Conservation (phyloP, 306 rosid genomes). For the Vachellia pachyceras region DNA sequence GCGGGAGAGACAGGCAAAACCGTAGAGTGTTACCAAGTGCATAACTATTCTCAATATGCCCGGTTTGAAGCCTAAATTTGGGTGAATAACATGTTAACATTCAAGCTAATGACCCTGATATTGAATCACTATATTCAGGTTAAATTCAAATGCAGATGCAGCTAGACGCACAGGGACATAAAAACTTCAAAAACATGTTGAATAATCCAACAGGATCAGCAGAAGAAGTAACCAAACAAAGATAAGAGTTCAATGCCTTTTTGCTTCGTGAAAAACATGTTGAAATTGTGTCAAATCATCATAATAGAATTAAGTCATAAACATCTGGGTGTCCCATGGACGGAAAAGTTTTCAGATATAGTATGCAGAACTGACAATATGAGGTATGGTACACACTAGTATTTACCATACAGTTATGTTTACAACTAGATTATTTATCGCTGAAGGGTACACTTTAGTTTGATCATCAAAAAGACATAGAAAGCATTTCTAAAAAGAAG, state of each 20-base stretch:
- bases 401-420: background rate
- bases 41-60: background rate
- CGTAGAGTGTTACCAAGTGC: constrained; percentile 17
- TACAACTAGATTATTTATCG: constrained; percentile 8
- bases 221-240: constrained; percentile 8
- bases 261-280: constrained; percentile 9
- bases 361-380: background rate
- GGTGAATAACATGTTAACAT: background rate
- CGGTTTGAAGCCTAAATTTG: constrained; percentile 3
- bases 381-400: background rate
- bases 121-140: background rate
- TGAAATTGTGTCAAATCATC: constrained; percentile 2
- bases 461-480: background rate
- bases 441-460: constrained; percentile 3
- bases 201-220: constrained; percentile 27
- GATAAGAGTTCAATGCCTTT: background rate
- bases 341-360: constrained; percentile 8
- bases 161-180: constrained; percentile 4
- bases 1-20: constrained; percentile 4
- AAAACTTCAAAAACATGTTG: constrained; percentile 10
- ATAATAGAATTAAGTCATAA: background rate
- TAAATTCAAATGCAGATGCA: constrained; percentile 8
- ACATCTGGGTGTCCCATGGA: background rate
- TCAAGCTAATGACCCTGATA: constrained; percentile 4
- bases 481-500: constrained; percentile 10